These are phyloP conservation scores for Hypsizygus ulmarius DNA, from an alignment of 1,284 basidiomycete species.

Conservation along the genomic window DNA sequence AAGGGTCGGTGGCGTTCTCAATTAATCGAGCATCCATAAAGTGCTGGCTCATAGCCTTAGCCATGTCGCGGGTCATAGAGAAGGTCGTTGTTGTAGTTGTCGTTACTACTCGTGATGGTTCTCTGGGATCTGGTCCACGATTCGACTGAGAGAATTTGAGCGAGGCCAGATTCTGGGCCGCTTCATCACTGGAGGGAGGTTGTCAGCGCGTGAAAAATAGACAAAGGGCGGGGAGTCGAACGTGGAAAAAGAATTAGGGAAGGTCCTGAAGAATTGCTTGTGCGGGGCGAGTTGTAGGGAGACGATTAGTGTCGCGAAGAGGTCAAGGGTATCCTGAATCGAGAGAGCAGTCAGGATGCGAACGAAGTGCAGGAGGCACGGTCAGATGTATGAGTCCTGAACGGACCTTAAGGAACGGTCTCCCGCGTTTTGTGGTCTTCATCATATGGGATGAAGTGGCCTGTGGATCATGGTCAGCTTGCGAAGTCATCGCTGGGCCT, in stretches of 20 bases:
- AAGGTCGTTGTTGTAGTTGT: conserved; percentile 99
- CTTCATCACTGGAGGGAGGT: conserved; percentile 76
- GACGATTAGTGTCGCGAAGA: conserved; percentile 95
- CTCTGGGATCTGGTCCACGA: conserved; percentile 95
- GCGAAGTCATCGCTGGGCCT: conserved; percentile 36
- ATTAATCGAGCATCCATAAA: conserved; percentile 99
- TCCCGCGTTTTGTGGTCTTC: conserved; percentile 93
- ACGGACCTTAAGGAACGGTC: conserved; percentile 87
- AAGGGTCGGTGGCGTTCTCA: conserved; percentile 91
- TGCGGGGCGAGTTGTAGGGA: conserved; percentile 88
- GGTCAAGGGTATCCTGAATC: conserved; percentile 90
- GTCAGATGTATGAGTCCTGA: neutral
- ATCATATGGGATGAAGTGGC: conserved; percentile 86
- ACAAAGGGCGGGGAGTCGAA: conserved; percentile 41
- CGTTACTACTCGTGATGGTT: conserved; percentile 95
- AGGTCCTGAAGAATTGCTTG: conserved; percentile 95
- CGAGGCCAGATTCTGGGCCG: conserved; percentile 89
- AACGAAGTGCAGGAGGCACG: conserved; percentile 13
- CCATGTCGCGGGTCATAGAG: conserved; percentile 99
- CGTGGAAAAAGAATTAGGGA: conserved; percentile 95
- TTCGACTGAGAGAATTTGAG: conserved; percentile 99
- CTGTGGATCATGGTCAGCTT: conserved; percentile 39
- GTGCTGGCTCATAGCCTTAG: conserved; percentile 98
- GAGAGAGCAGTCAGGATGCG: conserved; percentile 12
- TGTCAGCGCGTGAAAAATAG: conserved; percentile 16